Evolutionary conservation across 75 land plant genomes (phyloP).

Genomic region (Cunninghamia lanceolata): DNA sequence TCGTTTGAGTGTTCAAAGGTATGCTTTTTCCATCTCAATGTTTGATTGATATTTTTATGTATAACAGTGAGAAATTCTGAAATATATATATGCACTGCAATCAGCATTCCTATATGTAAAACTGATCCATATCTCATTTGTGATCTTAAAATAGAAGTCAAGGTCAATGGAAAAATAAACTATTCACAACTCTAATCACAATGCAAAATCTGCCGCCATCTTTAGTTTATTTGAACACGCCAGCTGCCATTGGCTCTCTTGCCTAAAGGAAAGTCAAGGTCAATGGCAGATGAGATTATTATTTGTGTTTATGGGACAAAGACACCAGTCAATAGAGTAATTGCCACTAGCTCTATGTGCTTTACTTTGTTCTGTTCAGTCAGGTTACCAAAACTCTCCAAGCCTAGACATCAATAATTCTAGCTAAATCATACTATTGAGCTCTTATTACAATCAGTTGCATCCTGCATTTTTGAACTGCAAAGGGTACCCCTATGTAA

Average conservation of each 20-base stretch:
- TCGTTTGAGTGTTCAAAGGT: conserved; percentile 9
- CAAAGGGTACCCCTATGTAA: too few species aligned
- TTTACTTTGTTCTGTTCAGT: background rate
- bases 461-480: background rate
- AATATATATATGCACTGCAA: background rate
- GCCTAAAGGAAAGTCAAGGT: background rate
- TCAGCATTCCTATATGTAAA: background rate
- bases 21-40: too few species aligned
- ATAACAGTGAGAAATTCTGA: background rate
- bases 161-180: background rate
- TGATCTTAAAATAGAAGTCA: background rate
- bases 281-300: background rate
- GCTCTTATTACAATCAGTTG: background rate
- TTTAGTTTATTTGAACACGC: background rate
- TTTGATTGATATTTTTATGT: background rate
- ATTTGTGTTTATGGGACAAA: background rate
- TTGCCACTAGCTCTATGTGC: background rate
- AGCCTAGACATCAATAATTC: background rate
- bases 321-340: background rate
- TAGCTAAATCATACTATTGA: background rate
- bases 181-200: background rate
- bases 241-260: background rate
- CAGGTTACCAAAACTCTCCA: background rate
- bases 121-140: background rate
- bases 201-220: background rate